Base-by-base conservation (phyloP, 192 early-diverging fungal genomes). In the Rhizoclosmatium sp. region DNA sequence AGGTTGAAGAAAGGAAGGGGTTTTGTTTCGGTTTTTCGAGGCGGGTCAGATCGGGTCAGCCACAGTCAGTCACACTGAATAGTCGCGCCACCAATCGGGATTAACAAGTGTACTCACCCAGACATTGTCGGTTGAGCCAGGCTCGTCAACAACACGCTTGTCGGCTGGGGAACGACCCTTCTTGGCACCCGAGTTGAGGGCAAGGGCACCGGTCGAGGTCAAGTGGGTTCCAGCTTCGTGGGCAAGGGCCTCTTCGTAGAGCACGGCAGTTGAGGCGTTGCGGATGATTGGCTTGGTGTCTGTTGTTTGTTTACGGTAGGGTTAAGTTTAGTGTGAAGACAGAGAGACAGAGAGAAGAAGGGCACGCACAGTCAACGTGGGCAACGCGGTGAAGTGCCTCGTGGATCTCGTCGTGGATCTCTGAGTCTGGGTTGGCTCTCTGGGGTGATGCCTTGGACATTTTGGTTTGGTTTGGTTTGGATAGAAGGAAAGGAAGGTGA, bases 131-230 rank as follows among this genome's bases (percentile, higher is more conserved):
- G 85, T 85, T n/a, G 95, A 94, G 39, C 89, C 83, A 5, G 89
- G 82, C 83, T 99, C 97, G 72, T 97, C 95, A 64, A 98, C 97
- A 81, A 99, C 93, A 82, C 97, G 95, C 92, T 99, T 99, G 91
- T 99, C 97, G 64, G 90, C 89, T 79, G 97, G 97, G 41, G 93
- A 94, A 77, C 97, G 93, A 56, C 97, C 89, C 76, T 83, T 97
- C 91, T 99, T 99, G 80, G 90, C 89, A 65, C 95, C 96, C 39
- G 96, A 98, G 80, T 89, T 91, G 45, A 96, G 93, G 72, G 94
- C 93, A 59, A 99, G 89, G 4, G 97, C 97, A 65, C 97, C 97
- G 76, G 93, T 82, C 41, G 95, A 93, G 65, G 97, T 97, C 80
- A 99, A 88, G 76, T 90, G 93, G 49, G 96, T 94, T 46, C 96